phyloP scores from a whole-genome alignment of 805 yeast genomes.

The Teunomyces pallodes region DNA sequence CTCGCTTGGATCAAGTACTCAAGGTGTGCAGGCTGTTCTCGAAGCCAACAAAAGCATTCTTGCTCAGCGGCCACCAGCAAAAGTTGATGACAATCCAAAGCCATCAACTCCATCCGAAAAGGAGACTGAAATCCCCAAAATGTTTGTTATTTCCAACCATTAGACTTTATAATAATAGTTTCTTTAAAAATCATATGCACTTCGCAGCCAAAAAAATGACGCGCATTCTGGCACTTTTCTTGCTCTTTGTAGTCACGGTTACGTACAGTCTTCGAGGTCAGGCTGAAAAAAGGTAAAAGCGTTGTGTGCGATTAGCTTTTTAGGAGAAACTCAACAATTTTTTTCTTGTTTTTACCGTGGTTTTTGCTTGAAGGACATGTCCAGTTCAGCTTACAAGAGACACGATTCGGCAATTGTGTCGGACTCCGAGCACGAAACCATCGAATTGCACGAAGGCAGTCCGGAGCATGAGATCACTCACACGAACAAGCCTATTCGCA shows the following conservation, averaged over 20 bases:
- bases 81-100: background rate
- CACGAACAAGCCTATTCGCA: constrained; percentile 35
- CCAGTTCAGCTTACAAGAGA: constrained; percentile 23
- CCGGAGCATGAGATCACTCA: background rate
- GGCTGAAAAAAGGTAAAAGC: background rate
- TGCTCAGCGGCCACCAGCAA: background rate
- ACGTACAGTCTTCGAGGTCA: background rate
- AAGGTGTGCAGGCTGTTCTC: constrained; percentile 7
- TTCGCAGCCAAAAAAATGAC: background rate
- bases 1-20: constrained; percentile 5
- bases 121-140: constrained; percentile 6
- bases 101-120: background rate
- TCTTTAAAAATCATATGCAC: background rate
- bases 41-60: constrained; percentile 6
- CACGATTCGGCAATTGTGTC: constrained; percentile 37
- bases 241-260: background rate
- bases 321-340: background rate
- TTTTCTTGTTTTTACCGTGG: too few relatives aligned
- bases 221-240: too few relatives aligned
- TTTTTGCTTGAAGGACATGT: constrained; percentile 9
- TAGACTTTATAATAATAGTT: background rate
- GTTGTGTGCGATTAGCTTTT: background rate
- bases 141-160: constrained; percentile 9
- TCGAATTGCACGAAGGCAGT: constrained; percentile 8
- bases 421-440: constrained; percentile 30